Conservation (phyloP, 2,329 filamentous ascomycete species). For the Xylaria sp. region DNA sequence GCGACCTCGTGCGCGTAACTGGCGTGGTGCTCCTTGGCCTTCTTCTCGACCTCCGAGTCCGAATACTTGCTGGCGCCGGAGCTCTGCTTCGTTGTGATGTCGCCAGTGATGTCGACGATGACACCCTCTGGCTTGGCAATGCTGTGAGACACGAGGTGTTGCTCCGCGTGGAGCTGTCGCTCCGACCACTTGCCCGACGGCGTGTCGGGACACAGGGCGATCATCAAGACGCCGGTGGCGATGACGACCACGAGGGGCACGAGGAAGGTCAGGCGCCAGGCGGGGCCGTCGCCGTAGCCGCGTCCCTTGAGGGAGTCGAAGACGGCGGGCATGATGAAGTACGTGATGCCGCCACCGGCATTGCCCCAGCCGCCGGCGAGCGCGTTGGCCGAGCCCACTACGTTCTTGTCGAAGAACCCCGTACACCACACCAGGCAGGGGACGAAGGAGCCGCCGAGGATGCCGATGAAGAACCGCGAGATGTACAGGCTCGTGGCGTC, state of each 20-base stretch:
- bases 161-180: conserved; percentile 67
- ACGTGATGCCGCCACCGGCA: conserved; percentile 88
- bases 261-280: conserved; percentile 87
- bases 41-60: conserved; percentile 54
- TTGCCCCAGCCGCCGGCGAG: conserved; percentile 88
- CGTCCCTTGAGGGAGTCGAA: conserved; percentile 78
- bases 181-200: conserved; percentile 85
- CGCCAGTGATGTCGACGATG: conserved; percentile 63
- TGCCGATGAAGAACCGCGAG: conserved; percentile 82
- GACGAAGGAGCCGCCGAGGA: conserved; percentile 81
- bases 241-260: conserved; percentile 83
- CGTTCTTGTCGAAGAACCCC: conserved; percentile 91
- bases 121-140: conserved; percentile 47
- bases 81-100: conserved; percentile 57
- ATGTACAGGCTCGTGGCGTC: conserved; percentile 74
- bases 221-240: conserved; percentile 71
- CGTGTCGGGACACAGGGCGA: conserved; percentile 81
- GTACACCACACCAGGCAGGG: conserved; percentile 94
- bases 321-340: conserved; percentile 92
- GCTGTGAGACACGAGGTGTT: conserved; percentile 61
- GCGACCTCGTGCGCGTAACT: conserved; percentile 57
- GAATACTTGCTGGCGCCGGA: conserved; percentile 57
- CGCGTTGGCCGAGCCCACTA: conserved; percentile 89
- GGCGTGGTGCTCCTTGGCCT: conserved; percentile 39
- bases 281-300: conserved; percentile 71